Percentiles rank a stretch among this genome's conserved stretches.
Evolutionary conservation across 306 rosid species (phyloP).

Genomic region (Hippophae gyantsensis): DNA sequence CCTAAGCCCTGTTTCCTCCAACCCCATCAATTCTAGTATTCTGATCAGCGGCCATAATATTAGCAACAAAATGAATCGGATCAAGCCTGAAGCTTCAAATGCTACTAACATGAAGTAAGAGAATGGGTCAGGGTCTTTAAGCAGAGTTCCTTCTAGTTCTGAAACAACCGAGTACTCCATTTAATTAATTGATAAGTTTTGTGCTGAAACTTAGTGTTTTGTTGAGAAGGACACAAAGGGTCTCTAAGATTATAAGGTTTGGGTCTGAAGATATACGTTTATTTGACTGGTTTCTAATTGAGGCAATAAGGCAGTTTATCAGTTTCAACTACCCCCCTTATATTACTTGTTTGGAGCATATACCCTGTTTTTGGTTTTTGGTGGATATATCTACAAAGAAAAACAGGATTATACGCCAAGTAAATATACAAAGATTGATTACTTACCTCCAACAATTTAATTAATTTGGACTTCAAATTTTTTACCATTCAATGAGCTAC

Average conservation of each 20-base stretch:
- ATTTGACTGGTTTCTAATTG: conserved; percentile 3
- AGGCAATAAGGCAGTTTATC: conserved; percentile 20
- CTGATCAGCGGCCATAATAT: conserved; percentile 52
- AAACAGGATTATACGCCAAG: conserved; percentile 36
- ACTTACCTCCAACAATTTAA: conserved; percentile 61
- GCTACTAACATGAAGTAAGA: conserved; percentile 82
- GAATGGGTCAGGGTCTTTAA: conserved; percentile 48
- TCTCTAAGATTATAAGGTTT: conserved; percentile 17
- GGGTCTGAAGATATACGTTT: too few relatives aligned
- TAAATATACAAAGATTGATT: conserved; percentile 32
- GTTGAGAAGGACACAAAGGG: conserved; percentile 7
- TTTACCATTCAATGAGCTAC: too few relatives aligned
- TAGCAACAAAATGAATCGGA: conserved; percentile 56
- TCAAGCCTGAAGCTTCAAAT: conserved; percentile 72
- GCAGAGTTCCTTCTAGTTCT: conserved; percentile 81
- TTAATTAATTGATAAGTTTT: neutral
- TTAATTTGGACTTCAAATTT: neutral
- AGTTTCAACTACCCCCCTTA: conserved; percentile 16
- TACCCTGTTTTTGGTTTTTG: conserved; percentile 20
- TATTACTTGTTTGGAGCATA: neutral
- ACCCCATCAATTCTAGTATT: conserved; percentile 26
- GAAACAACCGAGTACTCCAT: conserved; percentile 50
- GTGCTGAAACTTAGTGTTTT: neutral
- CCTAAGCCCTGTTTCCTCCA: conserved; percentile 32
- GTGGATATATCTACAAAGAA: conserved; percentile 52